These are phyloP conservation scores for Pseudotsuga menziesii DNA, from an alignment of 75 land plant species.

Conservation along the genomic window DNA sequence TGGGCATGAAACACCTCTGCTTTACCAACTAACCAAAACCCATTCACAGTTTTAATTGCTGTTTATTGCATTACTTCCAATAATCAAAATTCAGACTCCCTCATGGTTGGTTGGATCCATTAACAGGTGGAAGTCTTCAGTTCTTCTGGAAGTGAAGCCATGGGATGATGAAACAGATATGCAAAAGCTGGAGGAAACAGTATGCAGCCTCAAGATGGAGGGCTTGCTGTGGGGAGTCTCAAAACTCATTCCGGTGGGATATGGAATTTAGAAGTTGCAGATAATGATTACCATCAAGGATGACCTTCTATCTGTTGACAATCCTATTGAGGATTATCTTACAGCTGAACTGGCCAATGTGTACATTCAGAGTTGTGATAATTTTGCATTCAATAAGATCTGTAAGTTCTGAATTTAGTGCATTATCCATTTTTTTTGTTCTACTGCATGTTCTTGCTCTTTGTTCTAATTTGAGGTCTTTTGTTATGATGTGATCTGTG, in stretches of 20 bases:
- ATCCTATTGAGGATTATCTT: conserved; percentile 64
- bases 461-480: too few relatives aligned
- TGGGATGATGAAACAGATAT: conserved; percentile 99
- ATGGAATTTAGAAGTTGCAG: conserved; percentile 87
- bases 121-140: conserved; percentile 90
- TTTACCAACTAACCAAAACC: neutral
- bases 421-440: too few relatives aligned
- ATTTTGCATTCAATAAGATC: conserved; percentile 43
- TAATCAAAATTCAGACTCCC: neutral
- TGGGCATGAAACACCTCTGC: neutral
- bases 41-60: neutral
- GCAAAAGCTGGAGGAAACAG: conserved; percentile 86
- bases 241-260: conserved; percentile 81
- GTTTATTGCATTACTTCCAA: neutral
- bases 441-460: too few relatives aligned
- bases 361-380: conserved; percentile 94
- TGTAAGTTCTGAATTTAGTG: too few relatives aligned
- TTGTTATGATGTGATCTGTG: too few relatives aligned
- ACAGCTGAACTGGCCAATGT: conserved; percentile 75
- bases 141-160: conserved; percentile 89
- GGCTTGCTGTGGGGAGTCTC: conserved; percentile 93
- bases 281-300: conserved; percentile 85
- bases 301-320: conserved; percentile 82
- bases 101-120: neutral
- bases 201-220: conserved; percentile 62